Evolutionary conservation across 2,329 filamentous ascomycete genomes (phyloP).

Genomic region (Fusarium annulatum): DNA sequence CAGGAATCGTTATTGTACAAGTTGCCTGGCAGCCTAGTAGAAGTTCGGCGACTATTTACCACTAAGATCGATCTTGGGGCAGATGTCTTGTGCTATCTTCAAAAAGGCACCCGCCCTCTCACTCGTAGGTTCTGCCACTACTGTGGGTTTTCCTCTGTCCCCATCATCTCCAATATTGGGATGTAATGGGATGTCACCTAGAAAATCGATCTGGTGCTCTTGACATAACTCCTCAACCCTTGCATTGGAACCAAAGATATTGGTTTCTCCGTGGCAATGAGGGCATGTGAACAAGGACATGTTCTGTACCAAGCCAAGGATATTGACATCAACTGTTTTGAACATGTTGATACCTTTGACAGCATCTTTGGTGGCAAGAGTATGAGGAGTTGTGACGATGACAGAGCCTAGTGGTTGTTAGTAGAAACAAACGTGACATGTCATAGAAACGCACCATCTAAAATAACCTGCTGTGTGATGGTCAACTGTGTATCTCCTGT

Average conservation of each 20-base stretch:
- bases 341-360: slow-evolving; percentile 95
- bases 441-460: slow-evolving; percentile 71
- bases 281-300: slow-evolving; percentile 89
- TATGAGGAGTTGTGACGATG: slow-evolving; percentile 93
- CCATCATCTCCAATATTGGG: slow-evolving; percentile 88
- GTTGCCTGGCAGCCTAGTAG: not conserved
- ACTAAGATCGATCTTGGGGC: slow-evolving; percentile 55
- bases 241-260: slow-evolving; percentile 77
- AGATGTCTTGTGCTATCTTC: slow-evolving; percentile 71
- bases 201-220: slow-evolving; percentile 78
- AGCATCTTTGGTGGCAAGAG: slow-evolving; percentile 90
- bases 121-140: slow-evolving; percentile 85
- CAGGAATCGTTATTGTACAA: slow-evolving; percentile 19
- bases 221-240: slow-evolving; percentile 76
- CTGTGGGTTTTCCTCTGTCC: slow-evolving; percentile 87
- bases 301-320: slow-evolving; percentile 90
- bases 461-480: slow-evolving; percentile 92
- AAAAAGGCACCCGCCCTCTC: slow-evolving; percentile 78
- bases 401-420: slow-evolving; percentile 68
- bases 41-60: slow-evolving; percentile 4
- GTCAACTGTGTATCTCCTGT: slow-evolving; percentile 96
- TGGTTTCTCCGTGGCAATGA: slow-evolving; percentile 77
- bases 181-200: slow-evolving; percentile 91
- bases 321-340: slow-evolving; percentile 80
- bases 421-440: not conserved